phyloP scores from a whole-genome alignment of 345 rosid species.

The Linum usitatissimum region DNA sequence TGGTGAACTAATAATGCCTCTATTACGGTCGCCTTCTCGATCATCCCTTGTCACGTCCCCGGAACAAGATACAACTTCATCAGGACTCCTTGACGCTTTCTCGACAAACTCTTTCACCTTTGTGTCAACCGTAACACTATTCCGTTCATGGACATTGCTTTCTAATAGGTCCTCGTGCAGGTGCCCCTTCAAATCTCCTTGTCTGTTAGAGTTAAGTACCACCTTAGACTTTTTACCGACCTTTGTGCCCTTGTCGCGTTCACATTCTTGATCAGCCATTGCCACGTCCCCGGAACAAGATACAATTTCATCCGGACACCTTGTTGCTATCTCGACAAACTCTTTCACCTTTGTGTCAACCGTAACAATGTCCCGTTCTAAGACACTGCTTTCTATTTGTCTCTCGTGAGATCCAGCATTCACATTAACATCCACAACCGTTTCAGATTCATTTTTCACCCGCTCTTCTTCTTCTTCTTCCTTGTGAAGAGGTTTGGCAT shows the following conservation, averaged over 20 bases:
- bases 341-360: neutral
- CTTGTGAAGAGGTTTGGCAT: slow-evolving; percentile 16
- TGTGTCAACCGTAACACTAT: neutral
- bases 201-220: neutral
- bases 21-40: neutral
- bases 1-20: neutral
- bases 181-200: neutral
- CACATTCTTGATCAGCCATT: slow-evolving; percentile 3
- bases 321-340: neutral
- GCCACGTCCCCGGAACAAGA: slow-evolving; percentile 8
- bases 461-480: slow-evolving; percentile 8
- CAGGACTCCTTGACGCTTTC: neutral
- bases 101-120: neutral
- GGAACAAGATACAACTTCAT: slow-evolving; percentile 14
- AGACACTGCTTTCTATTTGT: slow-evolving; percentile 5
- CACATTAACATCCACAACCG: slow-evolving; percentile 10
- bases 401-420: slow-evolving; percentile 14
- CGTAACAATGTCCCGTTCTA: neutral
- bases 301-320: slow-evolving; percentile 8
- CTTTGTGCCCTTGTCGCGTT: neutral
- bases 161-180: neutral
- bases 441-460: slow-evolving; percentile 1
- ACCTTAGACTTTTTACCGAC: neutral
- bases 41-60: slow-evolving; percentile 1
- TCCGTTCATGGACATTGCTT: too few species aligned